Evolutionary conservation across 73 alveolate species (phyloP).

Genomic region (Uronychia setigera): DNA sequence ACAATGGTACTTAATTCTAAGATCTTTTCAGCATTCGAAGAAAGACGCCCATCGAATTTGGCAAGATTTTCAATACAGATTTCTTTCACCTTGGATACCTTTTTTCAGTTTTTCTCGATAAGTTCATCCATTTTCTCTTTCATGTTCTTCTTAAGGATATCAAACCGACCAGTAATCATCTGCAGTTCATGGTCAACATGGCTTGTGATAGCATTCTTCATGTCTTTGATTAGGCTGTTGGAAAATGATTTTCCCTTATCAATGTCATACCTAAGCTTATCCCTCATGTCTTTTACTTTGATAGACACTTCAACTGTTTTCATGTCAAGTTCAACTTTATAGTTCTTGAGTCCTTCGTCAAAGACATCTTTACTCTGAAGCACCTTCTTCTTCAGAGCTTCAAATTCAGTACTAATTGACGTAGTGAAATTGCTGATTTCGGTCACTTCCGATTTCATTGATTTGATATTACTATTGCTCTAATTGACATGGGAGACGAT

Average conservation of each 20-base stretch:
- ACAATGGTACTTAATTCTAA: neutral
- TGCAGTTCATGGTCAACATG: neutral
- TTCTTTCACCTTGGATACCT: neutral
- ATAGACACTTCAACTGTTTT: neutral
- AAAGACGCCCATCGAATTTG: neutral
- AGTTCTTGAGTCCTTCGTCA: neutral
- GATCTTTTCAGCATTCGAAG: neutral
- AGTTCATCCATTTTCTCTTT: neutral
- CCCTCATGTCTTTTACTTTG: neutral
- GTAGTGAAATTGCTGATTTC: neutral
- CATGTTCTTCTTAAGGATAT: neutral
- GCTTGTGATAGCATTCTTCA: neutral
- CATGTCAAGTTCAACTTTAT: neutral
- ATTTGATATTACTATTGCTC: neutral
- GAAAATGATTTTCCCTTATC: neutral
- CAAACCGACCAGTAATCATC: neutral
- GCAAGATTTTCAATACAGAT: neutral
- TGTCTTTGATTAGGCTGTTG: neutral
- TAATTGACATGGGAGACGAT: neutral
- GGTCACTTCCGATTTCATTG: neutral
- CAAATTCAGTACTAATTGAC: neutral
- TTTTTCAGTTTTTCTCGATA: neutral
- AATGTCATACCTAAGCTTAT: neutral
- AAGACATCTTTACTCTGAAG: neutral
- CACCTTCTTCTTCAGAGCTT: neutral